Conservation (phyloP, 1,284 basidiomycete species). For the Phellopilus nigrolimitatus region DNA sequence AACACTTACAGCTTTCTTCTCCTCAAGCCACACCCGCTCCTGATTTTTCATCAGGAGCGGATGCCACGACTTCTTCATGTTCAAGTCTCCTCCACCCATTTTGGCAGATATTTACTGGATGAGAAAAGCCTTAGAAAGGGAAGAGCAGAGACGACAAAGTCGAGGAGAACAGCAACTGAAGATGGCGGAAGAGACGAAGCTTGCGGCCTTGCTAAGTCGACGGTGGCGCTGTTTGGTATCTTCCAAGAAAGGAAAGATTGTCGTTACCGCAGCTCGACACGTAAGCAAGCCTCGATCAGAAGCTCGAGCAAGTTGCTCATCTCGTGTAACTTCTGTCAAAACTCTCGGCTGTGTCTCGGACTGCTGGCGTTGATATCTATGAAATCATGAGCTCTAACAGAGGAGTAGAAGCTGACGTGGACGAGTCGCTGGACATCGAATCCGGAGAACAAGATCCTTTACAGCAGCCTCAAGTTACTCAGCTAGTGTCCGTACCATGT, state of each 20-base stretch:
- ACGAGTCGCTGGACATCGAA: conserved; percentile 34
- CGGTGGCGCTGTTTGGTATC: not conserved
- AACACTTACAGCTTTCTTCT: conserved; percentile 83
- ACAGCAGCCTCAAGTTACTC: conserved; percentile 20
- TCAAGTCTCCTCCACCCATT: conserved; percentile 93
- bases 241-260: not conserved
- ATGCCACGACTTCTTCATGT: conserved; percentile 99
- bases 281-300: too few species aligned
- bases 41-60: conserved; percentile 97
- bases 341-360: conserved; percentile 1
- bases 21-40: conserved; percentile 98
- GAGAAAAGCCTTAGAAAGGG: not conserved
- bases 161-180: not conserved
- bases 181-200: conserved; percentile 18
- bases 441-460: conserved; percentile 32
- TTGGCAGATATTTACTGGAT: conserved; percentile 40
- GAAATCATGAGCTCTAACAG: conserved; percentile 10
- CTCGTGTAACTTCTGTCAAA: not conserved
- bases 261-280: too few species aligned
- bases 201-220: conserved; percentile 11
- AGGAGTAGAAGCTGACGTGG: conserved; percentile 20
- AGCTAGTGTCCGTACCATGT: conserved; percentile 28
- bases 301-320: too few species aligned
- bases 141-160: not conserved
- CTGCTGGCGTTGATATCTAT: not conserved